A percentile compares a stretch with the other conserved stretches of the same genome.
These are phyloP conservation scores for Aspergillus mulundensis DNA, from an alignment of 495 filamentous ascomycete genomes.

Conservation along the genomic window DNA sequence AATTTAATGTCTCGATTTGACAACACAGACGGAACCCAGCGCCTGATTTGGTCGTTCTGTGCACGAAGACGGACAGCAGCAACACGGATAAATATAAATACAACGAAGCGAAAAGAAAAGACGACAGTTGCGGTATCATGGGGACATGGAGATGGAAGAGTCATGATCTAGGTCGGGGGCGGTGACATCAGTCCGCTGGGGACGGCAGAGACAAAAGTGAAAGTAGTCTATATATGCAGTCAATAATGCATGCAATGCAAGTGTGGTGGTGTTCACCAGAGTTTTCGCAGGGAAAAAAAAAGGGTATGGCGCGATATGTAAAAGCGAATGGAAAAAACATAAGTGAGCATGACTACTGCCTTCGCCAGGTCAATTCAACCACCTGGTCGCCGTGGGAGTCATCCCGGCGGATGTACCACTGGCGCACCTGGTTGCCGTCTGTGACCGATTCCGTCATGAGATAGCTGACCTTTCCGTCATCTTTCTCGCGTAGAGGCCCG, in stretches of 20 bases:
- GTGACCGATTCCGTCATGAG: constrained; percentile 29
- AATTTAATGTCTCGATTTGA: neutral
- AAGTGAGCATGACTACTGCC: constrained; percentile 13
- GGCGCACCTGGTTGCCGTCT: constrained; percentile 30
- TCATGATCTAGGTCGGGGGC: constrained; percentile 20
- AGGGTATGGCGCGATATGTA: neutral
- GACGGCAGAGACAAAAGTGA: neutral
- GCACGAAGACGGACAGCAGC: neutral
- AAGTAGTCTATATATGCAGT: constrained; percentile 9
- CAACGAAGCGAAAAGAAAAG: constrained; percentile 1
- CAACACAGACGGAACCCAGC: neutral
- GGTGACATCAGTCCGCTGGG: constrained; percentile 10
- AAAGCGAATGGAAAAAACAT: neutral
- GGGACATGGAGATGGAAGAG: constrained; percentile 2
- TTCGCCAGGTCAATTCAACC: constrained; percentile 42
- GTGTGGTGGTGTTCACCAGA: neutral
- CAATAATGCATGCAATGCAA: neutral
- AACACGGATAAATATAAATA: constrained; percentile 8
- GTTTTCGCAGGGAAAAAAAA: neutral
- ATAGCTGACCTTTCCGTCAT: constrained; percentile 36
- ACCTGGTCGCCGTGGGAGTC: constrained; percentile 31
- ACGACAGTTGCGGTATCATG: constrained; percentile 8
- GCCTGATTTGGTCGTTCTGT: neutral
- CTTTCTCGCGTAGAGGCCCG: constrained; percentile 39
- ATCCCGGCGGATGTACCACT: constrained; percentile 41